Evolutionary conservation across 305 asterid genomes (phyloP), one percentile per base, ranked within the genome.

Genomic region (Solanum hybrid): DNA sequence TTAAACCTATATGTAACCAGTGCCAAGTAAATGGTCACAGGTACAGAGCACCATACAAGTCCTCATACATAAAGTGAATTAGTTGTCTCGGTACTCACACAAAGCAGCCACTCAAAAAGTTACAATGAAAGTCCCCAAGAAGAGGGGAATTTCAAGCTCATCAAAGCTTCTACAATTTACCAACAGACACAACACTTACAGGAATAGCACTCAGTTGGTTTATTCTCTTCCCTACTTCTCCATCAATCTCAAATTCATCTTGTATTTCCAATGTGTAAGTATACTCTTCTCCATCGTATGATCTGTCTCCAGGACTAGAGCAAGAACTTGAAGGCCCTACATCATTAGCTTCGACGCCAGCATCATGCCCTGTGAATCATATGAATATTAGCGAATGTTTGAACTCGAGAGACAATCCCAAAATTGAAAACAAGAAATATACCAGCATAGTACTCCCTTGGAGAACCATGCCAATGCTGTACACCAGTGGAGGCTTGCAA

Each of bases 211-310:
- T 88, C 95, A 95, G 94, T 91, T 96, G 96, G 91, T 94, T 91
- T 89, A 97, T 89, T 94, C 98, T 96, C 95, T 94, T 96, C 92
- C 92, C 95, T 87, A 97, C 98, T 94, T 96, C 98, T 88, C 97
- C 99, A 90, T 95, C 99, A 90, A 95, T 89, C 87, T 95, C 98
- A 90, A 92, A 91, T 90, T 96, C 98, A 90, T 97, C 97, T 80
- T 95, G 92, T 88, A 96, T 95, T 91, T 95, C 99, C 94, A 97
- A 90, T 73, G 91, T 88, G 88, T 90, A 93, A 81, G 93, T 91
- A 91, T 91, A 91, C 79, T 93, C 95, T 86, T 96, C 96, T 89
- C 91, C 98, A 56, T 95, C 96, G 40, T 90, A 91, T 34, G 98
- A 95, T 93, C 95, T 91, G 51, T 94, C 94, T 84, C 93, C 97